These are phyloP conservation scores for Hyphopichia burtonii DNA, from an alignment of 1,139 yeast species.

Conservation along the genomic window DNA sequence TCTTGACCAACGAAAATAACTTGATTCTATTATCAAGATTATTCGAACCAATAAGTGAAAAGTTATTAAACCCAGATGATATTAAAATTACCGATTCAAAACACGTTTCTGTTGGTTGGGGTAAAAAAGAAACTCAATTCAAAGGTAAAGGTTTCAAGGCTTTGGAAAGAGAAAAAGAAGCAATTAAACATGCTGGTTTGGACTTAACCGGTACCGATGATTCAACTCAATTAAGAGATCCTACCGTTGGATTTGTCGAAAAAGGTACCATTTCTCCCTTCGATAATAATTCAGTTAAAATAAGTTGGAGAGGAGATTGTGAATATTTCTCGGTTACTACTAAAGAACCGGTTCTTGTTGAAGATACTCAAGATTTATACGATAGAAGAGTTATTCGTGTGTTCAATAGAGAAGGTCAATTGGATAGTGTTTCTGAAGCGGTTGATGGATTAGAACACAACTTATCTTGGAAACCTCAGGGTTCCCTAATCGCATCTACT, in stretches of 20 bases:
- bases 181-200: conserved; percentile 67
- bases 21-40: conserved; percentile 68
- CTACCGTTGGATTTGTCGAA: conserved; percentile 82
- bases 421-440: conserved; percentile 88
- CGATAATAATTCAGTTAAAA: conserved; percentile 45
- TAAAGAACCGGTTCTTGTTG: conserved; percentile 50
- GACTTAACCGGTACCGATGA: conserved; percentile 57
- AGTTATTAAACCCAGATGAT: conserved; percentile 57
- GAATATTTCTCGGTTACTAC: conserved; percentile 73
- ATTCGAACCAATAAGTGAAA: conserved; percentile 80
- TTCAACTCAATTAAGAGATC: conserved; percentile 65
- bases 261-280: conserved; percentile 59
- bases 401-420: conserved; percentile 71
- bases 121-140: conserved; percentile 94
- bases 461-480: conserved; percentile 89
- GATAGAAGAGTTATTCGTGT: conserved; percentile 81
- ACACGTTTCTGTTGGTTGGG: conserved; percentile 99
- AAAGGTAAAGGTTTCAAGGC: conserved; percentile 84
- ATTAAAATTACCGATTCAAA: conserved; percentile 59
- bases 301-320: conserved; percentile 97
- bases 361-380: conserved; percentile 38
- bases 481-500: conserved; percentile 80
- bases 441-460: conserved; percentile 75
- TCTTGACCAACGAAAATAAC: conserved; percentile 64
- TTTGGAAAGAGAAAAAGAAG: conserved; percentile 21